Conservation (phyloP, 2,329 filamentous ascomycete species). For the Xylaria sp. region DNA sequence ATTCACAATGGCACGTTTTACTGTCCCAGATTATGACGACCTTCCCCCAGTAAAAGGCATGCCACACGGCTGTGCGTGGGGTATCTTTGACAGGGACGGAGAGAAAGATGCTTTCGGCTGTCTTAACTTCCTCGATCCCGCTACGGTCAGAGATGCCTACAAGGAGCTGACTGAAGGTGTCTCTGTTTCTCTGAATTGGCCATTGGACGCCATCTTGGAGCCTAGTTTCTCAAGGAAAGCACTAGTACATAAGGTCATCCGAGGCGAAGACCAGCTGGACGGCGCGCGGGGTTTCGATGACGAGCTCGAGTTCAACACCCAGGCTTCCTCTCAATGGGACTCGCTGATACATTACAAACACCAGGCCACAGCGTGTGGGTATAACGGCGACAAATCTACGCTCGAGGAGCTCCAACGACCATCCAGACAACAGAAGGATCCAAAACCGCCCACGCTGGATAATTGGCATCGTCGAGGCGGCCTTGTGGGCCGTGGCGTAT, state of each 20-base stretch:
- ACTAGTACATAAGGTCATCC: neutral
- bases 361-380: neutral
- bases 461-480: neutral
- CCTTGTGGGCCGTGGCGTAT: neutral
- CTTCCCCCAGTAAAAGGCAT: constrained; percentile 1
- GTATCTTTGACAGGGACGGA: neutral
- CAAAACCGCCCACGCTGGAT: neutral
- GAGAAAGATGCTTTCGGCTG: constrained; percentile 1
- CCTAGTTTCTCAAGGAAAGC: neutral
- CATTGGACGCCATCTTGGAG: neutral
- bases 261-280: neutral
- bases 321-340: constrained; percentile 4
- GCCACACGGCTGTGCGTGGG: constrained; percentile 6
- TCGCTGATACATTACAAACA: constrained; percentile 3
- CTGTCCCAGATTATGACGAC: constrained; percentile 5
- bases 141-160: neutral
- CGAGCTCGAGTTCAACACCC: constrained; percentile 4
- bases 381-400: neutral
- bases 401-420: neutral
- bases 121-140: constrained; percentile 3
- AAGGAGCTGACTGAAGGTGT: constrained; percentile 3
- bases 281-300: neutral
- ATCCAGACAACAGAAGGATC: neutral
- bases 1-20: neutral
- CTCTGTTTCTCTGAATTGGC: constrained; percentile 7